phyloP scores from a whole-genome alignment of 2,329 filamentous ascomycete species.

The Zymoseptoria tritici region DNA sequence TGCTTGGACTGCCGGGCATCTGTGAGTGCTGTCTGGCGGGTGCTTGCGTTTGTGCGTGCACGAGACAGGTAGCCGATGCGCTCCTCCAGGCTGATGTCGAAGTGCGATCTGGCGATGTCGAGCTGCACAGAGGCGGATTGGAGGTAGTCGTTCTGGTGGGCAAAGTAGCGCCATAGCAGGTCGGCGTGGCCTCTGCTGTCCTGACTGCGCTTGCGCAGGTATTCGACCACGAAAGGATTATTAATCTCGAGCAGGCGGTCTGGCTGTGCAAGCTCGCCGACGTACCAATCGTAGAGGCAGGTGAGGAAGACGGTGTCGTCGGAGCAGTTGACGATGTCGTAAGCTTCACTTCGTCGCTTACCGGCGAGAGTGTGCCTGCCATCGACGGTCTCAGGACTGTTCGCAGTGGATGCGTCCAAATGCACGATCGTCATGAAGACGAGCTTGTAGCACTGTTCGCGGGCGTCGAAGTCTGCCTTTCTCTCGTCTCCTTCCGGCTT shows the following conservation, averaged over 20 bases:
- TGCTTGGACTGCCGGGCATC: conserved; percentile 58
- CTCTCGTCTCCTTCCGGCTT: conserved; percentile 65
- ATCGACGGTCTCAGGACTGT: conserved; percentile 66
- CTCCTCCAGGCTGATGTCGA: conserved; percentile 69
- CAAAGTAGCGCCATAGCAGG: conserved; percentile 86
- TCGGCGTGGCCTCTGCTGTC: conserved; percentile 74
- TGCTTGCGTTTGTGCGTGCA: conserved; percentile 87
- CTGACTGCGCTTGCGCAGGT: conserved; percentile 68
- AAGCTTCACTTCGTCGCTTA: conserved; percentile 78
- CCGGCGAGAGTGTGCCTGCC: conserved; percentile 68
- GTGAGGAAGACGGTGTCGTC: conserved; percentile 92
- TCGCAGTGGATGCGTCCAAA: conserved; percentile 63
- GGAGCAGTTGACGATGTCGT: conserved; percentile 79
- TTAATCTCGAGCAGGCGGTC: conserved; percentile 79
- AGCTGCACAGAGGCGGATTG: conserved; percentile 83
- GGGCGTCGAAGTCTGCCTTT: conserved; percentile 57
- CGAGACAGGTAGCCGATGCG: conserved; percentile 84
- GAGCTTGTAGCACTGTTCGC: conserved; percentile 77
- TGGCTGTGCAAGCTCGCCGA: conserved; percentile 67
- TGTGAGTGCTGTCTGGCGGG: conserved; percentile 66
- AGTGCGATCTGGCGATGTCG: conserved; percentile 74
- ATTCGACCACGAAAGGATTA: conserved; percentile 78
- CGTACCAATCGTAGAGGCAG: conserved; percentile 97
- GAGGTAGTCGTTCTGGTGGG: conserved; percentile 73
- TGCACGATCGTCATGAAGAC: conserved; percentile 73